Evolutionary conservation across 2,329 filamentous ascomycete species (phyloP), one percentile per base, ranked within the genome.

Genomic region (Pseudogymnoascus sp.): DNA sequence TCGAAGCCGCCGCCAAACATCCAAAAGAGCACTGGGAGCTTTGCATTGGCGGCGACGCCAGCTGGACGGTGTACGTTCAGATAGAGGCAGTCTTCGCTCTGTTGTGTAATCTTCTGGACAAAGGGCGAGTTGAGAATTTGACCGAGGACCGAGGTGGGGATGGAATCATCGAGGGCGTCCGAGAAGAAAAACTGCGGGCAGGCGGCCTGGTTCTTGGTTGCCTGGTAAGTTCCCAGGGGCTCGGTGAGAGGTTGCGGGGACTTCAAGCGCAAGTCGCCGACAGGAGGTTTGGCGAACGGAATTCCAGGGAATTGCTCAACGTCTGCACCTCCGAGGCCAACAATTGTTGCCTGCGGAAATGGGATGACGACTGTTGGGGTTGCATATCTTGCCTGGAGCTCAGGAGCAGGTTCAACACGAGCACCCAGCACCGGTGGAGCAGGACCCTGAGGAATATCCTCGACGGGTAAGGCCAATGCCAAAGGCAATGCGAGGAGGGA

Each of bases 271-370:
- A 91, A 78, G 2, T 79, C 73, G 0, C 87, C 89, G 0, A 83
- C 80, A 0, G 90, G 90, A 1, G 89, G 82, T 66, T 90, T 79
- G 1, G 90, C 89, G 71, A 86, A 95, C 2, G 90, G 90, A 64
- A 95, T 90, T 21, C 87, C 89, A 63, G 83, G 85, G 77, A 90
- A 93, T 25, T 79, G 83, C 64, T 93, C 90, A 19, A 91, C 80
- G 16, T 43, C 31, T 6, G 57, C 39, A 8, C 60, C 62, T 13
- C 64, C 62, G 6, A 62, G 62, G 14, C 69, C 70, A 10, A 71
- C 61, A 8, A 71, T 67, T 16, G 69, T 71, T 6, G 69, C 70
- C 21, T 64, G 37, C 16, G 69, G 69, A 28, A 28, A 66, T 3
- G 69, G 41, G 13, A 69, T 68, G 4, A 64, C 28, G 7, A 69